Conservation (phyloP, 139 green algal genomes). For the Closterium sp. region DNA sequence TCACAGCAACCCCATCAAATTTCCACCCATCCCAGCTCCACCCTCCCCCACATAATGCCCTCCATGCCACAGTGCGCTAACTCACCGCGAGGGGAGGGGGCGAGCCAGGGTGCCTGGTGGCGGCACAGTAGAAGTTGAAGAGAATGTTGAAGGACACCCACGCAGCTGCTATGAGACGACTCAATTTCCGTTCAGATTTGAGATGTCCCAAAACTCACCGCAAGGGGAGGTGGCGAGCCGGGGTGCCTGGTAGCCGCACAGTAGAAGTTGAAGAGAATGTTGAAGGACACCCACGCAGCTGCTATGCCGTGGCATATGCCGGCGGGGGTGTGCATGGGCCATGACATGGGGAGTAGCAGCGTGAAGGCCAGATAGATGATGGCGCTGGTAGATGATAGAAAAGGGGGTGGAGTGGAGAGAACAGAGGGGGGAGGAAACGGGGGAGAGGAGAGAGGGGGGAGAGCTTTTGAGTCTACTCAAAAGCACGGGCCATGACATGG, state of each 20-base stretch:
- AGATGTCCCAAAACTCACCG: no score
- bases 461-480: no score
- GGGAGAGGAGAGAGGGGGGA: no score
- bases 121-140: not conserved
- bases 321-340: not conserved
- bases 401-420: no score
- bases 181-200: no score
- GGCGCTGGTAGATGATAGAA: not conserved
- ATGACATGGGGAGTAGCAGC: not conserved
- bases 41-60: no score
- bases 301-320: not conserved
- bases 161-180: not conserved
- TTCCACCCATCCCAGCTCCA: no score
- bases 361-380: not conserved
- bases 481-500: no score
- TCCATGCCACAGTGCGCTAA: not conserved
- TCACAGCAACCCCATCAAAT: no score
- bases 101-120: not conserved
- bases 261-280: constrained; percentile 48
- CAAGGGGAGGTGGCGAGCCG: constrained; percentile 15
- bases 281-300: constrained; percentile 20
- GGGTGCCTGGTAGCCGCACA: constrained; percentile 27
- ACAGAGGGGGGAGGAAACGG: not conserved
- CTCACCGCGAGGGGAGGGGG: constrained; percentile 15
- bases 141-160: constrained; percentile 34